Base-by-base conservation (phyloP, 768 basidiomycete genomes). In the Naganishia vishniacii region DNA sequence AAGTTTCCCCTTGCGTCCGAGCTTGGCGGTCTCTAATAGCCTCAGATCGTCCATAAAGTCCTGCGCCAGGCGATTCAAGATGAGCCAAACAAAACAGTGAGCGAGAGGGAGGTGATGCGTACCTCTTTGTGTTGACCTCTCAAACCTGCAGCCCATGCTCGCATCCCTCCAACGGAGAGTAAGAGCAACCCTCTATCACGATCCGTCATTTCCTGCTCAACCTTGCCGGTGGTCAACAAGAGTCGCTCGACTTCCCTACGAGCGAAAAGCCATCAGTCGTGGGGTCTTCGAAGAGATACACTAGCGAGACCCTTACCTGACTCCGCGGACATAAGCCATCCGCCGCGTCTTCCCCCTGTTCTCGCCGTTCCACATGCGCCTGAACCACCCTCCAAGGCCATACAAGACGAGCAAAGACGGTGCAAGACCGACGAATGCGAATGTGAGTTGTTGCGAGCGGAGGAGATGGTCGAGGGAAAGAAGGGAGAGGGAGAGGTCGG, bases 351-450 rank as follows among this genome's bases (percentile, higher is more conserved):
- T 75, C 1, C 74, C 76, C 62, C 78, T 76, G 65, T 77, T 79
- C 9, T 88, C 86, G 1, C 88, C 88, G 0, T 77, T 77, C 79
- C 83, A 84, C 0, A 88, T 62, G 0, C 78, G 77, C 12, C 78
- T 69, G 3, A 86, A 31, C 73, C 83, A 85, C 9, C 84, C 84
- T 16, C 82, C 81, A 2, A 82, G 64, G 1, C 86, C 80, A 69
- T 92, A 93, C 3, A 92, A 83, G 34, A 98, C 79, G 4, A 86
- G 83, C 51, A 97, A 78, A 0, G 88, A 86, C 9, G 94, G 94
- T 0, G 94, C 92, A 16, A 98, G 87, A 68, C 93, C 93, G 65
- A 97, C 91, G 71, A 97, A 97, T 5, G 89, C 94, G 71, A 99
- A 99, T 1, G 91, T 95, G 46, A 95, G 81, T 73, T 94, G 90